These are phyloP conservation scores for Anisodus tanguticus DNA, from an alignment of 257 asterid genomes.

Conservation along the genomic window DNA sequence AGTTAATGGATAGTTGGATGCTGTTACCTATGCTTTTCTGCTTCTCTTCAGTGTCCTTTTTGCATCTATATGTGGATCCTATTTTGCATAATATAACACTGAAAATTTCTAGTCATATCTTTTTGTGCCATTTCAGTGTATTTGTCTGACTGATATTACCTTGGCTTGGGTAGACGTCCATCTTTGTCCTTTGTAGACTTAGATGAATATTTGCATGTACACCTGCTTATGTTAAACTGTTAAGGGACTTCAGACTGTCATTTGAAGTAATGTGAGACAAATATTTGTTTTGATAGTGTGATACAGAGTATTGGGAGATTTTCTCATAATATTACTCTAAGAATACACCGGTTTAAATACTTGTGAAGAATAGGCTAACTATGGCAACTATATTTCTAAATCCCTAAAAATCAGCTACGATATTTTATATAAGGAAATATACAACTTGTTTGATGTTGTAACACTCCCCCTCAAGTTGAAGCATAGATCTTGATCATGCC, in stretches of 20 bases:
- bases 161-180: neutral
- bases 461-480: too few relatives aligned
- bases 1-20: neutral
- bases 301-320: too few relatives aligned
- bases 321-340: too few relatives aligned
- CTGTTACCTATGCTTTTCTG: too few relatives aligned
- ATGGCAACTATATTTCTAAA: too few relatives aligned
- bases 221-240: neutral
- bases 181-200: neutral
- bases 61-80: constrained; percentile 4
- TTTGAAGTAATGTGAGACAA: neutral
- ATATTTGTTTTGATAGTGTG: neutral
- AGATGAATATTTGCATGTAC: neutral
- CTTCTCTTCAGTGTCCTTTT: neutral
- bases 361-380: too few relatives aligned
- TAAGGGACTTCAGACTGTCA: neutral
- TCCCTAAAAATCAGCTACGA: too few relatives aligned
- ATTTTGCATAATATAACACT: neutral
- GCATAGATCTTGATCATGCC: too few relatives aligned
- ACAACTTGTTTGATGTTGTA: too few relatives aligned
- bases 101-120: neutral
- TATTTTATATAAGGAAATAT: too few relatives aligned
- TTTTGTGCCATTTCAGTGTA: neutral
- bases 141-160: neutral
- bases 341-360: too few relatives aligned